Conservation (phyloP, 208 protist species). For the Trypanosoma brucei region DNA sequence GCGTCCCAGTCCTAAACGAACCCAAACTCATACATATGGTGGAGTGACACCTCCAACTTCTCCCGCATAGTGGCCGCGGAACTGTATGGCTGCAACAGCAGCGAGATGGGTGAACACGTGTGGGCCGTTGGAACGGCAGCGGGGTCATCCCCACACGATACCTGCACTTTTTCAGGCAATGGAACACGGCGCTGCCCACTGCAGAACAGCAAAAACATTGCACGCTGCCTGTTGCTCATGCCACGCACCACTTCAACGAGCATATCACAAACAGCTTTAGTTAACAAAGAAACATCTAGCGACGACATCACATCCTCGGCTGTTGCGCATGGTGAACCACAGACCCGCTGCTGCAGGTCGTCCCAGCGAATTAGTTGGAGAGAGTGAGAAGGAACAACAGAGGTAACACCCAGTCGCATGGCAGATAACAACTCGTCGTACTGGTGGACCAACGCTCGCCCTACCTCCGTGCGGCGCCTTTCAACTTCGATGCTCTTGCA, state of each 20-base stretch:
- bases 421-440: conserved; percentile 68
- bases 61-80: conserved; percentile 38
- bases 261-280: conserved; percentile 37
- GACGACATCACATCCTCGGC: conserved; percentile 69
- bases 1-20: conserved; percentile 40
- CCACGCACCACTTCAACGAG: conserved; percentile 51
- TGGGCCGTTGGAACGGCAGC: conserved; percentile 73
- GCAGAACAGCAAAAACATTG: conserved; percentile 82
- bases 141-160: conserved; percentile 77
- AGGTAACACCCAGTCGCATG: conserved; percentile 64
- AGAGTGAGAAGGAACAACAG: conserved; percentile 44
- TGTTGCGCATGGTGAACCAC: conserved; percentile 39
- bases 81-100: conserved; percentile 76
- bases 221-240: conserved; percentile 49
- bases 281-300: conserved; percentile 55
- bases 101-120: conserved; percentile 86
- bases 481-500: conserved; percentile 19
- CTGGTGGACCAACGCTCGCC: conserved; percentile 73
- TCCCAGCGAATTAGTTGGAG: conserved; percentile 73
- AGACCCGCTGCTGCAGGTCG: conserved; percentile 80
- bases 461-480: conserved; percentile 40
- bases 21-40: conserved; percentile 73
- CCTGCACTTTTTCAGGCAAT: conserved; percentile 74
- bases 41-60: conserved; percentile 62
- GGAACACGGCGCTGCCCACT: conserved; percentile 79